A percentile compares a stretch with the other conserved stretches of the same genome.
Evolutionary conservation across 169 alveolate species (phyloP).

Genomic region (Plasmodium cynomolgi): DNA sequence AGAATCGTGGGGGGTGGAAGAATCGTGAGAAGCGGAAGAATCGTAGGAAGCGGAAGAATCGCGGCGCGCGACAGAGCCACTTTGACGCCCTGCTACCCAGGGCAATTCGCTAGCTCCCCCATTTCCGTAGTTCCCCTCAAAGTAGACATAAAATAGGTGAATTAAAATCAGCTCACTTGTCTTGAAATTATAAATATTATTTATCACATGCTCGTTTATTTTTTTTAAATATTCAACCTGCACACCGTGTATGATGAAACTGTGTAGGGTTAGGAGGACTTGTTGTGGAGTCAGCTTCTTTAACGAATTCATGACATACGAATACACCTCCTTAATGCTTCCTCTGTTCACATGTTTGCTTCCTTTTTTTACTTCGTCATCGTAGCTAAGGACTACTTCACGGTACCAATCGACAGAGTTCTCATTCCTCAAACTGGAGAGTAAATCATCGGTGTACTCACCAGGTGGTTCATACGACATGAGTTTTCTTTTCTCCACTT

Average conservation of each 20-base stretch:
- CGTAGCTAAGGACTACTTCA: neutral
- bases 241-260: conserved; percentile 18
- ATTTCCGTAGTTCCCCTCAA: neutral
- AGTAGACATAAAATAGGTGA: conserved; percentile 57
- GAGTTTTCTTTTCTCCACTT: neutral
- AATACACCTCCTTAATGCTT: conserved; percentile 3
- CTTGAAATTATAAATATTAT: conserved; percentile 64
- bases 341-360: neutral
- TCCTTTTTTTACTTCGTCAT: neutral
- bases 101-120: neutral
- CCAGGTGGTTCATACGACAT: neutral
- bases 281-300: conserved; percentile 21
- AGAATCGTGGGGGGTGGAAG: neutral
- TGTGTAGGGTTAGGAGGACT: conserved; percentile 25
- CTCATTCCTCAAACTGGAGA: neutral
- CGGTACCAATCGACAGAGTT: neutral
- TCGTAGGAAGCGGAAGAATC: neutral
- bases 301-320: conserved; percentile 12
- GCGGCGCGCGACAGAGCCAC: neutral
- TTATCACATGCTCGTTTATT: conserved; percentile 53
- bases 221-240: conserved; percentile 27
- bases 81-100: neutral
- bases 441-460: neutral
- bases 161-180: conserved; percentile 49
- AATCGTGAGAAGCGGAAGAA: neutral